Conservation (phyloP, 1,284 basidiomycete species). For the Puccinia polysora region DNA sequence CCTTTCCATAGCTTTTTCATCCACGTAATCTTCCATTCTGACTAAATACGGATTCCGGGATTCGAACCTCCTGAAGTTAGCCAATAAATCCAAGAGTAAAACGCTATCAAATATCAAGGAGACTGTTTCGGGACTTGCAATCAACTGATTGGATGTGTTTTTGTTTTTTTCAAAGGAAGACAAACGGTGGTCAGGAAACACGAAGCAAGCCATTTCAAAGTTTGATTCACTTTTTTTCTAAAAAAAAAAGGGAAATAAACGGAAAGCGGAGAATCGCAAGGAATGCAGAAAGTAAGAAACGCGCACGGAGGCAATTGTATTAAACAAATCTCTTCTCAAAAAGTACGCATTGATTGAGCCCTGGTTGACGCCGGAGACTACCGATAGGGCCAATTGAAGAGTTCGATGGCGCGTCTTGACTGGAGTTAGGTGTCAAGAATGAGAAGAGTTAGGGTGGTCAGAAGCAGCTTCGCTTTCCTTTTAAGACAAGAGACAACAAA, state of each 20-base stretch:
- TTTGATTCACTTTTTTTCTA: too few relatives aligned
- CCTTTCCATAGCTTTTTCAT: slow-evolving; percentile 49
- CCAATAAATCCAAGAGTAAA: slow-evolving; percentile 49
- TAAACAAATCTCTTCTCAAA: slow-evolving; percentile 50
- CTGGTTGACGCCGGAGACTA: slow-evolving; percentile 48
- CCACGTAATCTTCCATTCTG: slow-evolving; percentile 51
- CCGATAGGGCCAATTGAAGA: slow-evolving; percentile 48
- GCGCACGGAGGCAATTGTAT: slow-evolving; percentile 33
- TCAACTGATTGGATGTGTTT: slow-evolving; percentile 39
- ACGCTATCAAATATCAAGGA: slow-evolving; percentile 45
- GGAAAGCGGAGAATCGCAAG: too few relatives aligned
- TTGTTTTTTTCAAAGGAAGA: neutral
- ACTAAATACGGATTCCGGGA: slow-evolving; percentile 50
- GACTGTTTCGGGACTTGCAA: slow-evolving; percentile 44
- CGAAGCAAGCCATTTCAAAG: neutral
- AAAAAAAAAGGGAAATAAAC: neutral
- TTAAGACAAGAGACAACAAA: neutral
- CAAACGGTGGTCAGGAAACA: neutral
- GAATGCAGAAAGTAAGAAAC: neutral
- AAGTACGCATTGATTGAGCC: slow-evolving; percentile 50
- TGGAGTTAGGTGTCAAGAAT: slow-evolving; percentile 1
- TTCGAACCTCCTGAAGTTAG: slow-evolving; percentile 49
- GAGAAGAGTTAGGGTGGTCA: neutral
- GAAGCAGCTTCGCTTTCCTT: neutral
- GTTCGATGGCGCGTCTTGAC: slow-evolving; percentile 47